Evolutionary conservation across 176 grass and related monocot species (phyloP), one percentile per base, ranked within the genome.

Genomic region (Ananas comosus): DNA sequence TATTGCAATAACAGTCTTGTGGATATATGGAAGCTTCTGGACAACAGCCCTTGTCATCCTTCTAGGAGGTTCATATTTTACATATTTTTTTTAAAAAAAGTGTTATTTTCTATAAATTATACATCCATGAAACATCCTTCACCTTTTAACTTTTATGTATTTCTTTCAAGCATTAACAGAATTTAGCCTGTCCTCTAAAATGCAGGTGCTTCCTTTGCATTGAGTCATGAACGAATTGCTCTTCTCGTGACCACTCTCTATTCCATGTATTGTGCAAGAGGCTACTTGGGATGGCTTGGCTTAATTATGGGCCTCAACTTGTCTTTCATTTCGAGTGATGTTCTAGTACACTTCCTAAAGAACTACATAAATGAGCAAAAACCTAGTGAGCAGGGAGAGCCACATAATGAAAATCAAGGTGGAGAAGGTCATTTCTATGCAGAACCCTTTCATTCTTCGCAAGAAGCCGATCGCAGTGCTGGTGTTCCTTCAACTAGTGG

Each of bases 21-120:
- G 89, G 94, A 33, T 99, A 53, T 93, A 88, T 84, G 94, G 94
- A 80, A 99, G 87, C 75, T 93, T 99, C 70, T 99, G 94, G 89
- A 82, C 49, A 74, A 99, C 94, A 77, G 82, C 79, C 64, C 42
- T 78, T 80, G 71, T 99, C 50, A 74, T 92, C 70, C 51, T 99
- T 91, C 66, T 91, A 79, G 87, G 87, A 88, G 91, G 91, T 90
- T 50, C 33, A 71, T 79, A 70, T 76, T 81, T 76, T 29, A 63
- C 42, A 74, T 58, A 53, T 86, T 81, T 75, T 50, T 12, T 23
- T 51, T 69, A 12, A 10, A 17, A 10, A 51, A 72, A 63, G 63
- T 67, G 68, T 10, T 53, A 51, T 58, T 48, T 54, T 78, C 66
- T 16, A 11, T 49, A 63, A 14, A 16, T 50, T 22, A 73, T 71